Base-by-base conservation (phyloP, 352 stramenopile genomes). In the Thraustotheca clavata region DNA sequence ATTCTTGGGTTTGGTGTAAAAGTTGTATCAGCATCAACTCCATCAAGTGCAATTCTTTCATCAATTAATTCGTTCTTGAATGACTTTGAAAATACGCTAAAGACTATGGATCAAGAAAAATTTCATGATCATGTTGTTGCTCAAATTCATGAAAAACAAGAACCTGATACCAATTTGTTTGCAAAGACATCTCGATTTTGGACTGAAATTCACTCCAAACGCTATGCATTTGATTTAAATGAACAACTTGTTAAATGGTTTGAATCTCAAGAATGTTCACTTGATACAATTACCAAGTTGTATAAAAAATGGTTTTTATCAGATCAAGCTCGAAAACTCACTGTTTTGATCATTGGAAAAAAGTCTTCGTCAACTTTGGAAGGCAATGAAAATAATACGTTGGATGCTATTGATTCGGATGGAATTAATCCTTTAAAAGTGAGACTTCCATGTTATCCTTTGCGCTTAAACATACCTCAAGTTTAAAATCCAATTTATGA, bases 1-100 rank as follows among this genome's bases (percentile, higher is more conserved):
- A 80, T 95, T 46, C 71, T 94, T 29, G 84, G 85, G 29, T 94
- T 86, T 54, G 79, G 81, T n/a, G 76, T 95, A 29, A 86, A 80
- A 65, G 85, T 94, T 4, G 71, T 91, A 62, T 91, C 85, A n/a
- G 90, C 83, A 12, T 69, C 89, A 38, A 88, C 89, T 26, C 72
- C 73, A 18, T 73, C 82, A 0, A 62, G 75, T 39, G 83, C 88
- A 59, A 91, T 94, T 49, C 69, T 72, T 3, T 62, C 65, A 3
- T 88, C 79, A 40, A 76, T 94, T 39, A 73, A 92, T 38, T 70
- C 68, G 18, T 94, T 94, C 59, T 73, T 94, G 62, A 46, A 73
- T 33, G 83, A 91, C n/a, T 94, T 94, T 39, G 72, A 81, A 61
- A 71, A 83, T 16, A 83, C 82, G 11, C 86, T 94, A 24, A 73